Evolutionary conservation across 2,329 filamentous ascomycete genomes (phyloP).

Genomic region (Geoglossum cookeanum): DNA sequence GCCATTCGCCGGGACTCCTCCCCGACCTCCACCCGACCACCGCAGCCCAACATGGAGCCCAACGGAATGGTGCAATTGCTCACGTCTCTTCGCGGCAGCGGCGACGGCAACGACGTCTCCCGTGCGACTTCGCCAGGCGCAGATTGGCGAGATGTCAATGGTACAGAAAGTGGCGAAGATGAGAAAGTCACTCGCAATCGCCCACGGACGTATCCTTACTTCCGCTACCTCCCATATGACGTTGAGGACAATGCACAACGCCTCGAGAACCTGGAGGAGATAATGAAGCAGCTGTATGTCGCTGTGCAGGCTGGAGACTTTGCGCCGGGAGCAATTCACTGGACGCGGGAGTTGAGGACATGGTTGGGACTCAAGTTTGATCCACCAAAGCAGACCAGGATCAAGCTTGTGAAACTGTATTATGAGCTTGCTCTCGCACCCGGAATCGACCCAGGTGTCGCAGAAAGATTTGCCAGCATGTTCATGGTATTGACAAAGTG

Average conservation of each 20-base stretch:
- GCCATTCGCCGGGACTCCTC: background rate
- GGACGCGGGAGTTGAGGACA: slow-evolving; percentile 87
- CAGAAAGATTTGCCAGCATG: slow-evolving; percentile 92
- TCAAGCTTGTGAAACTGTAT: slow-evolving; percentile 74
- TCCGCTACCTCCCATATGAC: slow-evolving; percentile 70
- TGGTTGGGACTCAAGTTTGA: slow-evolving; percentile 98
- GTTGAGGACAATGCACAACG: slow-evolving; percentile 66
- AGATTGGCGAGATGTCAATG: slow-evolving; percentile 35
- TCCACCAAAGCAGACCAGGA: slow-evolving; percentile 65
- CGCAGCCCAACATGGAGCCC: background rate
- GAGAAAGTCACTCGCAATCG: slow-evolving; percentile 47
- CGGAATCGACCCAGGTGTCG: slow-evolving; percentile 60
- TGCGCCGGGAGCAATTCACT: slow-evolving; percentile 79
- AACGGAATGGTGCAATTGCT: slow-evolving; percentile 1
- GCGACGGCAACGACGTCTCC: slow-evolving; percentile 45
- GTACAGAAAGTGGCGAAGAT: slow-evolving; percentile 26
- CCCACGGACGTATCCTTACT: slow-evolving; percentile 85
- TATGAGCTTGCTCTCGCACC: slow-evolving; percentile 86
- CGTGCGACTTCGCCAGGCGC: slow-evolving; percentile 68
- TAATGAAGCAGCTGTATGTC: slow-evolving; percentile 85
- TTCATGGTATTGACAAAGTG: slow-evolving; percentile 90
- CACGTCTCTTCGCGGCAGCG: background rate
- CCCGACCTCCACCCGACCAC: background rate
- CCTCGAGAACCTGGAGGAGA: slow-evolving; percentile 63
- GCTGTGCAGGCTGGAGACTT: slow-evolving; percentile 86